Evolutionary conservation across 1,284 basidiomycete genomes (phyloP), one percentile per base, ranked within the genome.

Genomic region (Flammula alnicola): DNA sequence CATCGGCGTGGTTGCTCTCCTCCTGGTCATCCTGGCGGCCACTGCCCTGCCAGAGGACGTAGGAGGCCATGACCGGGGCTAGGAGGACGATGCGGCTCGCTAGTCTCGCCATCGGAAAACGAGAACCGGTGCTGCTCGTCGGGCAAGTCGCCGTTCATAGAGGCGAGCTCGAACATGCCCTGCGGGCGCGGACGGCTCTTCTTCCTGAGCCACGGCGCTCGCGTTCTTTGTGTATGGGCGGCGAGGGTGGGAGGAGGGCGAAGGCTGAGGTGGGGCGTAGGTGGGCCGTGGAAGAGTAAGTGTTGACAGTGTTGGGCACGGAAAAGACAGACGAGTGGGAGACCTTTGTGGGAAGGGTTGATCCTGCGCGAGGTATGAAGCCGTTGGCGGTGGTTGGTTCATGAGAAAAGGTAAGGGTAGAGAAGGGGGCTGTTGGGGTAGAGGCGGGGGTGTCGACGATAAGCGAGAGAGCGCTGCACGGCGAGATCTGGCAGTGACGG

Each of bases 291-390:
- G 67, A 52, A 62, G 71, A 46, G 66, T 64, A 60, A 3, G 79
- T 63, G 5, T 65, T 51, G 9, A 63, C 56, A 0, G 66, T 64
- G 4, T 64, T 75, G 0, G 83, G 86, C 40, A 86, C 78, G 4
- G 83, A 84, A 62, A 88, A 88, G 1, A 86, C 82, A 0, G 83
- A 85, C 1, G 80, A 72, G 84, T 79, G 4, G 86, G 86, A 0
- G 83, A 85, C 31, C 80, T 68, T 19, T 72, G 70, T 4, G 68
- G 69, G 44, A 63, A 65, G 23, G 56, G 61, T 16, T 48, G 54
- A 19, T 54, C 46, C 29, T 23, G 43, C 12, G 41, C 33, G 29
- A 19, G 23, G 17, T 33, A 31, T 36, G 36, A 36, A 50, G 32
- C 63, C 59, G 57, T 67, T 39, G 52, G 7, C 62, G 62, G 9